These are phyloP conservation scores for Orobanche coerulescens DNA, from an alignment of 257 asterid genomes.

Conservation along the genomic window DNA sequence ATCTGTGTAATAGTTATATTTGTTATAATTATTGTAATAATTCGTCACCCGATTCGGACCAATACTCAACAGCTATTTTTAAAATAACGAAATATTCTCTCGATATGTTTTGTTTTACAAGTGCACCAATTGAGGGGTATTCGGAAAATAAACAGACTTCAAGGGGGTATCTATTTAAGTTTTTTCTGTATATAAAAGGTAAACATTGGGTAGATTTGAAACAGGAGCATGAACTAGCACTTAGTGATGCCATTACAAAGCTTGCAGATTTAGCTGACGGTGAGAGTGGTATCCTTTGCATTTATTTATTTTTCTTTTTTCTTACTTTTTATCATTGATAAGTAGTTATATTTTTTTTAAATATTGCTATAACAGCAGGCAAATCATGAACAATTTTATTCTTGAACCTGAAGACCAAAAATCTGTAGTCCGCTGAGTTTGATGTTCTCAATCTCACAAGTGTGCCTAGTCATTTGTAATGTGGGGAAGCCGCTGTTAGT, in stretches of 20 bases:
- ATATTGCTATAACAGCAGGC: background rate
- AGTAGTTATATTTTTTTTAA: background rate
- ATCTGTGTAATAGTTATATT: too few species aligned
- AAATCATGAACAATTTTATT: too few species aligned
- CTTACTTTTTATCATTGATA: background rate
- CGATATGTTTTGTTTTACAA: background rate
- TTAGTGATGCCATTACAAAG: constrained; percentile 61
- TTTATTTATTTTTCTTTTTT: background rate
- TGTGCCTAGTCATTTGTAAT: too few species aligned
- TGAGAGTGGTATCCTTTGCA: constrained; percentile 57
- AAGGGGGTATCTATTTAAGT: too few species aligned
- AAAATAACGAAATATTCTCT: background rate
- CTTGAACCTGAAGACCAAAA: too few species aligned
- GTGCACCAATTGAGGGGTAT: background rate
- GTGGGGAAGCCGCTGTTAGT: too few species aligned
- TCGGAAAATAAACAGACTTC: too few species aligned
- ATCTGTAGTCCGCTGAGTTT: too few species aligned
- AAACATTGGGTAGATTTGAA: background rate
- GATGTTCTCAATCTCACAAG: too few species aligned
- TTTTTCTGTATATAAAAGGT: background rate
- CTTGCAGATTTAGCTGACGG: constrained; percentile 70
- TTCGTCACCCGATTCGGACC: too few species aligned
- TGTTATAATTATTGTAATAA: too few species aligned
- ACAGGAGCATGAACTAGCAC: constrained; percentile 86
- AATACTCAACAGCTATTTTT: too few species aligned